Evolutionary conservation across 1,284 basidiomycete species (phyloP).

Genomic region (Tylopilus sp.): DNA sequence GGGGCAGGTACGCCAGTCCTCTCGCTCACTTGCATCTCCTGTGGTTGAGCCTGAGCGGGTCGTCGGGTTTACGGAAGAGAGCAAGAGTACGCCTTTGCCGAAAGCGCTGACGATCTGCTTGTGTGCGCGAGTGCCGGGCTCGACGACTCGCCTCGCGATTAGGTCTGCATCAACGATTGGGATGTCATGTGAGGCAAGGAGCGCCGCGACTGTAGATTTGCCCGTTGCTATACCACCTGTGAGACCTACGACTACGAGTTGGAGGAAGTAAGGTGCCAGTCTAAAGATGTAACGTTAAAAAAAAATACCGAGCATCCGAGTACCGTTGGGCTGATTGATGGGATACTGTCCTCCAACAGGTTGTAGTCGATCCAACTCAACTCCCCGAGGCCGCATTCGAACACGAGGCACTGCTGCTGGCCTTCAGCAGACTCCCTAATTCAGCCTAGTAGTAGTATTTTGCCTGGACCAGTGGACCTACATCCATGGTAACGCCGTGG

Average conservation of each 20-base stretch:
- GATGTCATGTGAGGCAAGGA: slow-evolving; percentile 62
- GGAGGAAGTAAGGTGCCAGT: not conserved
- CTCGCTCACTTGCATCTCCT: not conserved
- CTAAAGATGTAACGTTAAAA: not conserved
- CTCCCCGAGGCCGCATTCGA: no score
- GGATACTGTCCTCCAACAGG: not conserved
- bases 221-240: slow-evolving; percentile 97
- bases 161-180: slow-evolving; percentile 92
- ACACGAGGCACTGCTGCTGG: no score
- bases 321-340: not conserved
- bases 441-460: no score
- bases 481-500: no score
- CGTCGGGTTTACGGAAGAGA: slow-evolving; percentile 13
- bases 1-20: slow-evolving; percentile 50
- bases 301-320: slow-evolving; percentile 20
- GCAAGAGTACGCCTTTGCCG: slow-evolving; percentile 61
- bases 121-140: slow-evolving; percentile 77
- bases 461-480: no score
- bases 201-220: slow-evolving; percentile 85
- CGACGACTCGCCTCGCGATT: slow-evolving; percentile 83
- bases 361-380: no score
- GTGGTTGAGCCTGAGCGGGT: not conserved
- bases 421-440: no score
- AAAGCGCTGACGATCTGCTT: slow-evolving; percentile 66
- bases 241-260: slow-evolving; percentile 75